Evolutionary conservation across 164 flowering plant genomes (phyloP), one percentile per base, ranked within the genome.

Genomic region (Saururus chinensis): DNA sequence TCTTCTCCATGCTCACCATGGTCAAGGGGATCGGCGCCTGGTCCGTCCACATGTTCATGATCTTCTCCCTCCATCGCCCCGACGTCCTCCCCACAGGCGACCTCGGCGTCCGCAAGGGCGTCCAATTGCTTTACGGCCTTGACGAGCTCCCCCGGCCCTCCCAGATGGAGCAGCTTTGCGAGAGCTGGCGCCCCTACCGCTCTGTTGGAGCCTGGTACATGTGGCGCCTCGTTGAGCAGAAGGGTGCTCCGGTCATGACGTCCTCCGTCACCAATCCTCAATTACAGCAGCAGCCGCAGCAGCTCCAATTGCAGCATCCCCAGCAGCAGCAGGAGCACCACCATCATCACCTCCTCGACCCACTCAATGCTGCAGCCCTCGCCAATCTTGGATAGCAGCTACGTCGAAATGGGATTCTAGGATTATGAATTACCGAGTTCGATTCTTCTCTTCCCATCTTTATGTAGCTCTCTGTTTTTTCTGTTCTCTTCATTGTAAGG

Each of bases 41-140:
- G 99, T 88, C 97, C 0, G 97, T 88, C 9, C 99, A 93, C 56
- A 93, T 90, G 99, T 93, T 93, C 71, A 90, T 93, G 99, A 88
- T 93, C 22, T 87, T 88, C 69, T 87, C 96, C 35, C 75, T 93
- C 17, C 96, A 87, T 53, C 80, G 99, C 58, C 97, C 99, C 1
- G 99, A 93, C 65, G 99, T 93, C 21, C 74, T 93, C 21, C 99
- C 99, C 0, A 79, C 88, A 1, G 85, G 84, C 16, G 99, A 93
- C 71, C 80, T 90, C 21, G 85, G 89, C 12, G 80, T 90, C 8
- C 75, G 99, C 25, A 93, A 93, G 64, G 99, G 97, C 0, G 93
- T 88, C 19, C 95, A 88, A 73, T 26, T 83, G 51, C 77, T 93
- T 11, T 78, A 83, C 61, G 80, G 77, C 6, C 73, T 93, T 22